phyloP scores from a whole-genome alignment of 306 rosid genomes.

The Casuarina glauca region DNA sequence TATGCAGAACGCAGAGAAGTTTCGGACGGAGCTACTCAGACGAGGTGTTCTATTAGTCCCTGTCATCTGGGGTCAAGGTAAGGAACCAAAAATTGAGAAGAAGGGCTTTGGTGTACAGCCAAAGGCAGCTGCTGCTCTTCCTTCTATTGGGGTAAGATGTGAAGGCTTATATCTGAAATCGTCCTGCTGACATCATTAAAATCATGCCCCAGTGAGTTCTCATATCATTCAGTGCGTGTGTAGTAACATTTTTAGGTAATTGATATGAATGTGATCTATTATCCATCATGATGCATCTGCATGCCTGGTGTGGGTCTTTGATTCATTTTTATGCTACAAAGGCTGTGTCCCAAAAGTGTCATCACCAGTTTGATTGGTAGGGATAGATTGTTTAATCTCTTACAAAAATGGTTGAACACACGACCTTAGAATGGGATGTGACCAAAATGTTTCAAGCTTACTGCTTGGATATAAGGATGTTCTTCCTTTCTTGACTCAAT shows the following conservation, averaged over 20 bases:
- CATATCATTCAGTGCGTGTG: background rate
- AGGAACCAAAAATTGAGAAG: conserved; percentile 66
- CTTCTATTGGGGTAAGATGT: conserved; percentile 86
- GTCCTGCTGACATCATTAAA: background rate
- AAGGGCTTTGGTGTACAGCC: conserved; percentile 71
- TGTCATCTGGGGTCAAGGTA: conserved; percentile 74
- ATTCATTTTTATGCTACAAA: background rate
- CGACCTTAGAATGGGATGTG: background rate
- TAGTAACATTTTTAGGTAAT: background rate
- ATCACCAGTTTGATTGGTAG: background rate
- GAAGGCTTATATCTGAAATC: background rate
- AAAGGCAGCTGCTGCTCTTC: conserved; percentile 71
- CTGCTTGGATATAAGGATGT: conserved; percentile 4
- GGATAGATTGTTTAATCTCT: background rate
- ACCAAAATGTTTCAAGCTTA: conserved; percentile 18
- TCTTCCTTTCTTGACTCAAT: conserved; percentile 27
- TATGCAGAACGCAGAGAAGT: conserved; percentile 71
- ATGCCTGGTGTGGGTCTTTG: background rate
- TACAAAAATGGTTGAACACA: background rate
- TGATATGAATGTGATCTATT: background rate
- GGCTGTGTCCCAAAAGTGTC: background rate
- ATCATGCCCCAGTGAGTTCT: background rate
- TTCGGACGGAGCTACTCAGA: conserved; percentile 73
- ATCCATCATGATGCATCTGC: background rate
- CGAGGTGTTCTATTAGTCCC: conserved; percentile 92